Conservation (phyloP, 176 grass and related monocot genomes). For the Eleusine coracana region DNA sequence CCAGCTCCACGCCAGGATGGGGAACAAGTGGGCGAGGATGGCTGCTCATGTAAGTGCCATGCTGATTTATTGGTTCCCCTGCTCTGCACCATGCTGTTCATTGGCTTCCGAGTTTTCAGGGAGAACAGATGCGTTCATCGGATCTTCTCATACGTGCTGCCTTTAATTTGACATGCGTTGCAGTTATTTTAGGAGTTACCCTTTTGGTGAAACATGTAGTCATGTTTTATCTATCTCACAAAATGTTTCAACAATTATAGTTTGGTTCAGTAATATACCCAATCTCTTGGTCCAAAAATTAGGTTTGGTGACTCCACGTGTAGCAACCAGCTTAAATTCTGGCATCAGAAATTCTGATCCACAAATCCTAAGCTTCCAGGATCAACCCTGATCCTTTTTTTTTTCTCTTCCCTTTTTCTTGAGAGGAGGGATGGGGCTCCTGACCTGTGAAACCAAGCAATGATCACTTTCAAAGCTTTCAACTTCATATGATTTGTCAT, state of each 20-base stretch:
- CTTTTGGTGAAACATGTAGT: not conserved
- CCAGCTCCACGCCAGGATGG: constrained; percentile 77
- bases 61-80: constrained; percentile 9
- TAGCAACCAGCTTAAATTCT: constrained; percentile 23
- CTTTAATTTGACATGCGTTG: constrained; percentile 18
- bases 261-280: not conserved
- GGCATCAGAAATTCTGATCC: not conserved
- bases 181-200: not conserved
- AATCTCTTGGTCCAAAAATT: not conserved
- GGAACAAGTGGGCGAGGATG: constrained; percentile 96
- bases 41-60: constrained; percentile 67
- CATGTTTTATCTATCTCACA: not conserved
- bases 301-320: not conserved
- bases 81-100: constrained; percentile 22
- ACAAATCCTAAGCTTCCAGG: constrained; percentile 10
- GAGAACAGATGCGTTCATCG: constrained; percentile 14
- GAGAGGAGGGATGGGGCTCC: not conserved
- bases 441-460: constrained; percentile 3
- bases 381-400: not conserved
- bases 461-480: constrained; percentile 24
- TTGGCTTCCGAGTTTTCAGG: constrained; percentile 1
- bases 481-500: constrained; percentile 22
- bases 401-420: too few species aligned
- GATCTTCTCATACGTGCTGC: constrained; percentile 23
- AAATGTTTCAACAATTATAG: constrained; percentile 18